Evolutionary conservation across 2,329 filamentous ascomycete species (phyloP).

Genomic region (Thielaviopsis populi): DNA sequence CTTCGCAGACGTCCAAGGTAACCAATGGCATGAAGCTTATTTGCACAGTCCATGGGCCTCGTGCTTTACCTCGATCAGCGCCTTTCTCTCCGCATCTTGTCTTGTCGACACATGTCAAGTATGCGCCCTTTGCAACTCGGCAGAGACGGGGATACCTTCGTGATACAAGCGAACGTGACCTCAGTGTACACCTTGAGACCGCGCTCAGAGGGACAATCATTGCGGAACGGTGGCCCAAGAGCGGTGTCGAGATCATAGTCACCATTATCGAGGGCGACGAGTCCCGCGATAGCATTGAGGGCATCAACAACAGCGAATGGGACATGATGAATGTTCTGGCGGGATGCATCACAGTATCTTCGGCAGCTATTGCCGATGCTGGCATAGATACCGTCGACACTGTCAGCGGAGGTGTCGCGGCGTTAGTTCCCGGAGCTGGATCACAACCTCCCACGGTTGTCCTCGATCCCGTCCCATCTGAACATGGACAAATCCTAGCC

Average conservation of each 20-base stretch:
- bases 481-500: constrained; percentile 62
- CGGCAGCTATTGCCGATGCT: constrained; percentile 82
- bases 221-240: constrained; percentile 95
- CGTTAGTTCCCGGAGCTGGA: constrained; percentile 40
- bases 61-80: constrained; percentile 75
- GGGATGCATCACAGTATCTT: constrained; percentile 84
- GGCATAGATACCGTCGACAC: constrained; percentile 92
- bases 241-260: constrained; percentile 85
- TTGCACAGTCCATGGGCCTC: constrained; percentile 84
- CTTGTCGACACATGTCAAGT: constrained; percentile 87
- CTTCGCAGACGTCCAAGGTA: constrained; percentile 31
- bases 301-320: constrained; percentile 51
- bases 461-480: constrained; percentile 67
- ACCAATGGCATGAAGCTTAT: constrained; percentile 71
- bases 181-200: constrained; percentile 81
- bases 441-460: constrained; percentile 36
- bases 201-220: constrained; percentile 81
- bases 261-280: constrained; percentile 91
- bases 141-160: constrained; percentile 72
- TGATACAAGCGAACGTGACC: constrained; percentile 72
- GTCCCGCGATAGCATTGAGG: constrained; percentile 40
- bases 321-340: constrained; percentile 83
- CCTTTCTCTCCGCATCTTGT: constrained; percentile 88
- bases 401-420: constrained; percentile 77
- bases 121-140: constrained; percentile 81